Conservation (phyloP, 768 basidiomycete genomes). For the Termitomyces heimii region DNA sequence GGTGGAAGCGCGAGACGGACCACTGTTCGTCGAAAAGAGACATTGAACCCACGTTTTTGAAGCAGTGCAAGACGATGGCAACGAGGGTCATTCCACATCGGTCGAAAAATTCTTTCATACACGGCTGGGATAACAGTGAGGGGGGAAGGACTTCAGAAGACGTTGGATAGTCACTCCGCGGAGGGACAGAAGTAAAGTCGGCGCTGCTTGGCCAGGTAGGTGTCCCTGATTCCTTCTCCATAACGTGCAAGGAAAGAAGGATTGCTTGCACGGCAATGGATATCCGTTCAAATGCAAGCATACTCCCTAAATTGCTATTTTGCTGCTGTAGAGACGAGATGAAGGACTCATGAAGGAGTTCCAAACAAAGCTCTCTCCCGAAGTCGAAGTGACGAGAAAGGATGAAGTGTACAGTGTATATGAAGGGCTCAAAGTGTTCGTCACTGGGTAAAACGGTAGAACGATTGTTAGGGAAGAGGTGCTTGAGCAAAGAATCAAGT, state of each 20-base stretch:
- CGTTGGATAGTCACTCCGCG: conserved; percentile 62
- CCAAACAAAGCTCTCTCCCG: conserved; percentile 75
- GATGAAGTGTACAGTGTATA: conserved; percentile 76
- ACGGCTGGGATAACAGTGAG: conserved; percentile 51
- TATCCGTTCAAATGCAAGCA: conserved; percentile 66
- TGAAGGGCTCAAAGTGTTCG: conserved; percentile 70
- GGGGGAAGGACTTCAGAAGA: conserved; percentile 60
- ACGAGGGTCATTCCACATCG: conserved; percentile 53
- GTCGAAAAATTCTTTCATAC: conserved; percentile 69
- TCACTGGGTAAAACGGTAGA: conserved; percentile 59
- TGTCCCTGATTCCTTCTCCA: conserved; percentile 64
- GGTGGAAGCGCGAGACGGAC: conserved; percentile 53
- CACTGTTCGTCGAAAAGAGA: conserved; percentile 84
- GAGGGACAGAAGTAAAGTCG: conserved; percentile 55
- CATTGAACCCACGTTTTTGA: conserved; percentile 66
- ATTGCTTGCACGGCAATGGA: conserved; percentile 73
- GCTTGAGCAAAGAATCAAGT: conserved; percentile 66
- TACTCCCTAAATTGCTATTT: conserved; percentile 31
- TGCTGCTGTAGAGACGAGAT: conserved; percentile 37
- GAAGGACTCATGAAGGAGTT: conserved; percentile 68
- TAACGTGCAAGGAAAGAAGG: conserved; percentile 59
- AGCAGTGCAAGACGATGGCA: conserved; percentile 51
- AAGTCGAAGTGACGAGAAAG: conserved; percentile 81
- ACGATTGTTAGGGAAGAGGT: conserved; percentile 75
- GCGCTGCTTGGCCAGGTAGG: conserved; percentile 77